Base-by-base conservation (phyloP, 345 rosid genomes). In the Gossypium anomalum region DNA sequence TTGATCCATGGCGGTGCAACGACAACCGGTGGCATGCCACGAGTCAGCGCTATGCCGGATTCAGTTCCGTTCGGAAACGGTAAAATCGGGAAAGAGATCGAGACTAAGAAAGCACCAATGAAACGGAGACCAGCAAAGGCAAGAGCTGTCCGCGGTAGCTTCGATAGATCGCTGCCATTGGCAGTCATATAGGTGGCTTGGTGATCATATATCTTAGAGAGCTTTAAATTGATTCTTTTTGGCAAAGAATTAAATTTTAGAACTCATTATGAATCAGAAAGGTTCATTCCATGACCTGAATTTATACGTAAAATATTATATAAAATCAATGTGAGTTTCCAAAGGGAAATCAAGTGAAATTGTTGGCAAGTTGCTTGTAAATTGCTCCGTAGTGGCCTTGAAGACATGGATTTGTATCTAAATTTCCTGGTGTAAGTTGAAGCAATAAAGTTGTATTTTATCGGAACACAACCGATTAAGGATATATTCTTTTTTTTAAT, bases 1-100 rank as follows among this genome's bases (percentile, higher is more conserved):
- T 78, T 90, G 0, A 65, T 83, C 3, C 84, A 76, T n/a, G 84
- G 90, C 2, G 84, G 86, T 20, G 90, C 89, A 0, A 58, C 10
- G 0, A 60, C 75, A 27, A 83, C 77, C 71, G 87, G 83, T 34
- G 55, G 61, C 20, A 16, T 15, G 53, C 23, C 38, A 13, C 43
- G 51, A 48, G 45, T 17, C 15, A 10, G 48, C 10, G 58, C 17
- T 1, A 45, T 29, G 8, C 45, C 67, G 8, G 63, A 63, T 34
- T 11, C 58, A 1, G 2, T 48, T 25, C 70, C 71, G 19, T 82
- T 71, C 25, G 73, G 62, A 16, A 76, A 70, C 16, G 80, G 52
- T 16, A 71, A 80, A 43, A 57, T 41, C 8, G 70, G 76, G 56
- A 66, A 67, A 17, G 79, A 77, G 51, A 71, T 8, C 11, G 82